Evolutionary conservation across 345 rosid genomes (phyloP), one percentile per base, ranked within the genome.

Genomic region (Sonneratia caseolaris): DNA sequence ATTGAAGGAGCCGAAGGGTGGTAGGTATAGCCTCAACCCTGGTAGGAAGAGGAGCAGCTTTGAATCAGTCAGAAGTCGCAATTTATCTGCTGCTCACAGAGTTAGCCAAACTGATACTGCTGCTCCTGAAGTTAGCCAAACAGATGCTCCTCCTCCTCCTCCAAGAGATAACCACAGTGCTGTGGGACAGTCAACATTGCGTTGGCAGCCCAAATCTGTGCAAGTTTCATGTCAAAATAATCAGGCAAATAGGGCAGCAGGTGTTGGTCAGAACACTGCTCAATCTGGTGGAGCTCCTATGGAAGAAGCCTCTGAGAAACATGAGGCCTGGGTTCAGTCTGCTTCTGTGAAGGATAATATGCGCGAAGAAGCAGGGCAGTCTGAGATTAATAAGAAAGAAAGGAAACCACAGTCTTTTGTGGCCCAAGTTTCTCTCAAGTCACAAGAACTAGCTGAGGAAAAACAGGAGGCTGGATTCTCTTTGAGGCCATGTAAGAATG

Each of bases 131-230:
- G 74, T 68, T 67, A 79, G 74, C 73, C 92, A 79, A 68, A 66
- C 76, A 38, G 88, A 80, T 62, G 74, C 73, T 7, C 21, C 16
- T 51, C 73, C 79, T 51, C 73, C 79, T 79, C 71, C 79, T 59
- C 82, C 88, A 37, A 91, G 85, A 81, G 98, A 89, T 77, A 82
- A 77, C 70, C 87, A 81, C 77, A 79, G 72, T 72, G 72, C 43
- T 68, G 91, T 85, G 49, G 93, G 89, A 69, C 78, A 80, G 59
- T 66, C 83, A 72, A 56, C 81, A 51, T 75, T 88, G 73, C 92
- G 87, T 19, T 90, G 96, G 96, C 92, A 90, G 70, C 96, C 92
- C 35, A 93, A 81, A 76, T 72, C 87, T 16, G 32, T 27, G 10
- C 91, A 83, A 59, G 38, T 68, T 48, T 76, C 74, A 65, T 45